A percentile compares a stretch with the other conserved stretches of the same genome.
Conservation (phyloP, 768 basidiomycete species). For the Collybiopsis luxurians region DNA sequence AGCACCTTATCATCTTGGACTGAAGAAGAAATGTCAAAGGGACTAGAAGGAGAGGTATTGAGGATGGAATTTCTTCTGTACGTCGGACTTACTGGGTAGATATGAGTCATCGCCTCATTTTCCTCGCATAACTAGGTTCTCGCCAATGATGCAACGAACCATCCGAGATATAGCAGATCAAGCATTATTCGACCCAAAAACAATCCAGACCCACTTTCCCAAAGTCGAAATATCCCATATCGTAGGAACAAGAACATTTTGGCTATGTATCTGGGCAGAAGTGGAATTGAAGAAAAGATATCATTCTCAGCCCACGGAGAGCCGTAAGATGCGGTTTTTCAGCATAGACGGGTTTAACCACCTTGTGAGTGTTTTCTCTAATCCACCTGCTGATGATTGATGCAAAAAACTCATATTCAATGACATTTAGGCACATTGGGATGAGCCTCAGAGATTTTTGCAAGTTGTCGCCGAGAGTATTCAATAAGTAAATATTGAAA, state of each 20-base stretch:
- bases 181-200: slow-evolving; percentile 17
- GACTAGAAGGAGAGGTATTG: not conserved
- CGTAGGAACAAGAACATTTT: slow-evolving; percentile 18
- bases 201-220: slow-evolving; percentile 15
- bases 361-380: slow-evolving; percentile 26
- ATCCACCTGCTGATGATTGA: not conserved
- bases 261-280: slow-evolving; percentile 22
- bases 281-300: slow-evolving; percentile 16
- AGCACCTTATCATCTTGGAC: not conserved
- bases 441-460: not conserved
- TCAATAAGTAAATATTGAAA: too few species aligned
- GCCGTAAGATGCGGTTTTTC: slow-evolving; percentile 20
- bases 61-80: not conserved
- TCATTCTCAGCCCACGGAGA: slow-evolving; percentile 19
- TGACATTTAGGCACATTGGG: not conserved
- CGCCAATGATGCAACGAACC: slow-evolving; percentile 19
- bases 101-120: not conserved
- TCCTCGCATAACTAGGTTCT: slow-evolving; percentile 13
- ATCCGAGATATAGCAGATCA: slow-evolving; percentile 16
- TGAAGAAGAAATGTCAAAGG: not conserved
- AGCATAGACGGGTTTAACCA: slow-evolving; percentile 29
- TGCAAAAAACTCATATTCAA: not conserved
- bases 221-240: slow-evolving; percentile 19
- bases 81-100: not conserved
- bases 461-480: not conserved